phyloP scores from a whole-genome alignment of 805 yeast genomes.

The Candida ortonii region DNA sequence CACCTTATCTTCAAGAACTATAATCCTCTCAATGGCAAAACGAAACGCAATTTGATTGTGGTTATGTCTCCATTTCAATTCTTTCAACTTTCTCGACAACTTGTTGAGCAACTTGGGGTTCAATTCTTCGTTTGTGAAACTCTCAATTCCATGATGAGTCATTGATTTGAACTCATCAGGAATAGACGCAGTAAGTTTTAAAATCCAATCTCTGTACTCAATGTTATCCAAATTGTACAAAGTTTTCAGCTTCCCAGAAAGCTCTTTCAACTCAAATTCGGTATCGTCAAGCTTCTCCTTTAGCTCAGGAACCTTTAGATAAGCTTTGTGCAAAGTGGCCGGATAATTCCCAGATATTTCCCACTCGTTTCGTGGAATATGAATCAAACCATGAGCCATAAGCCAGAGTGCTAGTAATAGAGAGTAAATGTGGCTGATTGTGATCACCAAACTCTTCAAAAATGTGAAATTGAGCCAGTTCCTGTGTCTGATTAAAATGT shows the following conservation, averaged over 20 bases:
- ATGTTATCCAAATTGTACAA: constrained; percentile 46
- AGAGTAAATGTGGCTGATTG: constrained; percentile 74
- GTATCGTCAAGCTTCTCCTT: constrained; percentile 65
- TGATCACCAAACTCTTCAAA: constrained; percentile 66
- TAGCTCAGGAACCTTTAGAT: constrained; percentile 53
- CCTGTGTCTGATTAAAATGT: constrained; percentile 45
- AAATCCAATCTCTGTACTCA: constrained; percentile 63
- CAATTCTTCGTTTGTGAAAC: constrained; percentile 31
- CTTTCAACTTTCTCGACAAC: constrained; percentile 50
- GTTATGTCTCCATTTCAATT: constrained; percentile 47
- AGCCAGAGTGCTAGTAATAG: constrained; percentile 74
- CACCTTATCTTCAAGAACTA: constrained; percentile 57
- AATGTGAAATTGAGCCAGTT: constrained; percentile 38
- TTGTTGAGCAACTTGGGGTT: constrained; percentile 45
- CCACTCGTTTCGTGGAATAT: constrained; percentile 51
- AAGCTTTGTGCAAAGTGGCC: constrained; percentile 32
- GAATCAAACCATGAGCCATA: constrained; percentile 77
- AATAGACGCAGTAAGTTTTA: constrained; percentile 45
- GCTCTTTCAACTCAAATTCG: constrained; percentile 58
- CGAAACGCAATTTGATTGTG: constrained; percentile 61
- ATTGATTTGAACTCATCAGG: constrained; percentile 34
- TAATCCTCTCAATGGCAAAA: constrained; percentile 44
- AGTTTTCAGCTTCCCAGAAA: constrained; percentile 54
- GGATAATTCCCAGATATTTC: constrained; percentile 26
- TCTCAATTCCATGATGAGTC: constrained; percentile 26